Evolutionary conservation across 2,329 filamentous ascomycete genomes (phyloP).

Genomic region (Paecilomyces sp.): DNA sequence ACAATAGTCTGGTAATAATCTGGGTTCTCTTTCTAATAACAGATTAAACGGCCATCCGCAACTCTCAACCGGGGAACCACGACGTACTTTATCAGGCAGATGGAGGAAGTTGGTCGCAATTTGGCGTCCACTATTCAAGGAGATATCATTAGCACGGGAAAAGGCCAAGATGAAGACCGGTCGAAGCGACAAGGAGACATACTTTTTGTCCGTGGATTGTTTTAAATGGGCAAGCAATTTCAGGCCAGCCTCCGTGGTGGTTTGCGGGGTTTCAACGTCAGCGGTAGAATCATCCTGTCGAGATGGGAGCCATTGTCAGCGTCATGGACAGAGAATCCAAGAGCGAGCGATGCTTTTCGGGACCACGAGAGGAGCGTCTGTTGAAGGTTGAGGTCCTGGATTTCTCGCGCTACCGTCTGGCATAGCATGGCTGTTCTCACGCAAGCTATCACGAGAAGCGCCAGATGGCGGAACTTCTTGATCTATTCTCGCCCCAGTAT

Average conservation of each 20-base stretch:
- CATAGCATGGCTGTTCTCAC: not conserved
- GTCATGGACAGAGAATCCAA: not conserved
- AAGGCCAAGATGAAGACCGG: not conserved
- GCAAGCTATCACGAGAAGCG: not conserved
- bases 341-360: not conserved
- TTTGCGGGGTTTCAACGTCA: slow-evolving; percentile 53
- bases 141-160: slow-evolving; percentile 6
- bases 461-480: not conserved
- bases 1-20: slow-evolving; percentile 73
- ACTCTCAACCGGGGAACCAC: not conserved
- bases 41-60: not conserved
- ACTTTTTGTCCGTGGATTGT: slow-evolving; percentile 76
- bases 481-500: not conserved
- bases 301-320: not conserved
- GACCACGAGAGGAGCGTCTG: not conserved
- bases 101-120: slow-evolving; percentile 70
- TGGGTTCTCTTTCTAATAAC: slow-evolving; percentile 47
- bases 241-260: slow-evolving; percentile 64
- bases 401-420: not conserved
- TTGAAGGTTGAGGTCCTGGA: not conserved
- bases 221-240: slow-evolving; percentile 69
- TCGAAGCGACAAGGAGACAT: slow-evolving; percentile 26
- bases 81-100: slow-evolving; percentile 52
- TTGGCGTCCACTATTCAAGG: slow-evolving; percentile 55
- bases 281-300: slow-evolving; percentile 6